These are phyloP conservation scores for Gymnopilus junonius DNA, from an alignment of 768 basidiomycete genomes.

Conservation along the genomic window DNA sequence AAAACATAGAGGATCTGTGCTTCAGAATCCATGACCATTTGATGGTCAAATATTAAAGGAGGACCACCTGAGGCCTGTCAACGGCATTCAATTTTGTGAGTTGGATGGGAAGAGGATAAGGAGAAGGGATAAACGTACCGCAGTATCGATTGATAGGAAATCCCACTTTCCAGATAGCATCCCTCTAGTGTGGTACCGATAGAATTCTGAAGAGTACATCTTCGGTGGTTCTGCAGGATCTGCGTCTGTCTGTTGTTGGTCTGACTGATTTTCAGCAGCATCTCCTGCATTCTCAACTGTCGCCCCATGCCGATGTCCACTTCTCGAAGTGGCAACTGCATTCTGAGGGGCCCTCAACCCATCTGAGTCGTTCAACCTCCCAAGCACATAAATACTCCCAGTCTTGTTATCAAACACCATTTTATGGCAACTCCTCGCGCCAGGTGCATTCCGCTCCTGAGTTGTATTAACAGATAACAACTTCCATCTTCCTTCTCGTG, in stretches of 20 bases:
- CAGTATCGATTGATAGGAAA: constrained; percentile 66
- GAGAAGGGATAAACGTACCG: constrained; percentile 45
- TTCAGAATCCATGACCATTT: constrained; percentile 78
- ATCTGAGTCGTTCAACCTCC: constrained; percentile 65
- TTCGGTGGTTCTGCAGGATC: constrained; percentile 20
- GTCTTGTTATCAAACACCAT: constrained; percentile 80
- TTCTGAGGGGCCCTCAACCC: constrained; percentile 26
- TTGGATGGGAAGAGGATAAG: background rate
- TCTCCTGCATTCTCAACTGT: background rate
- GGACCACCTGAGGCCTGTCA: constrained; percentile 69
- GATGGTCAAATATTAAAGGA: constrained; percentile 77
- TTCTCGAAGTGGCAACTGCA: background rate
- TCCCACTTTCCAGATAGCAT: constrained; percentile 73
- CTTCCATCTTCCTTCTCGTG: constrained; percentile 63
- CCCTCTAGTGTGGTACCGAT: constrained; percentile 72
- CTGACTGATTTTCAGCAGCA: background rate
- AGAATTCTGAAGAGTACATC: constrained; percentile 69
- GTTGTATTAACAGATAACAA: constrained; percentile 60
- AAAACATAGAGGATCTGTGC: constrained; percentile 75
- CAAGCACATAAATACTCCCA: constrained; percentile 74
- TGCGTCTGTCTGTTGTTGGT: background rate
- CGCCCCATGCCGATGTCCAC: background rate
- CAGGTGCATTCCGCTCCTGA: constrained; percentile 65
- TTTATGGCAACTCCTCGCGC: constrained; percentile 78
- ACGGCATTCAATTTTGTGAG: background rate